A percentile compares a stretch with the other conserved stretches of the same genome.
phyloP scores from a whole-genome alignment of 768 basidiomycete genomes.

The Mycena leptocephala region DNA sequence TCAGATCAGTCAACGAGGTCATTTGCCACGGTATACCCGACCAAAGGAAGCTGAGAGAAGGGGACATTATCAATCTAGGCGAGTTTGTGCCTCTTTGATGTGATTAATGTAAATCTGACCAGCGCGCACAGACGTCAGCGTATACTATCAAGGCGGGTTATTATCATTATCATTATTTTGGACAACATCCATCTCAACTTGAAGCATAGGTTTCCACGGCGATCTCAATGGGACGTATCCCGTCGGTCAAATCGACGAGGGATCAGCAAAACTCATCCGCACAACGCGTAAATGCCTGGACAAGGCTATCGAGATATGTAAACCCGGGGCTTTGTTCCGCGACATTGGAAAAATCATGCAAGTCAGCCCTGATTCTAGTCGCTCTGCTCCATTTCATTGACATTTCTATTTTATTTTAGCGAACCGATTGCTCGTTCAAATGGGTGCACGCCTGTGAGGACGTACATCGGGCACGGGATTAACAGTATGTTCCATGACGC shows the following conservation, averaged over 20 bases:
- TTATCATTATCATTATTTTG: constrained; percentile 17
- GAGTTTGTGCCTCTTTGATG: constrained; percentile 49
- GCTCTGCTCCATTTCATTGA: too few relatives aligned
- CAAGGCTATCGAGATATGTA: constrained; percentile 93
- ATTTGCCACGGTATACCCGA: constrained; percentile 98
- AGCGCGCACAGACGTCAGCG: constrained; percentile 74
- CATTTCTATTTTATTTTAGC: constrained; percentile 60
- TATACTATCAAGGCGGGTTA: constrained; percentile 81
- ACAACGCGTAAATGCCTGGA: constrained; percentile 89
- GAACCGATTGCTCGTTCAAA: constrained; percentile 89
- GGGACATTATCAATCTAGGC: too few relatives aligned
- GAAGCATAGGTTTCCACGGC: constrained; percentile 75
- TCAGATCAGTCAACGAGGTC: constrained; percentile 93
- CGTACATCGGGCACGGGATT: constrained; percentile 94
- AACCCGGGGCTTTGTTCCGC: constrained; percentile 92
- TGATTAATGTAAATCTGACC: constrained; percentile 35
- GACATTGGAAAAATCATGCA: constrained; percentile 92
- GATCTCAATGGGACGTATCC: too few relatives aligned
- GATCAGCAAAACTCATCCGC: constrained; percentile 85
- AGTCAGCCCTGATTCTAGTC: constrained; percentile 49
- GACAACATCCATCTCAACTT: background rate
- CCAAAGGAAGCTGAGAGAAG: too few relatives aligned
- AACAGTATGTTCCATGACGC: constrained; percentile 88
- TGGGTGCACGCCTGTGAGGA: constrained; percentile 92
- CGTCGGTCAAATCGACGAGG: too few relatives aligned